Evolutionary conservation across 768 basidiomycete genomes (phyloP).

Genomic region (Punctularia strigosozonata): DNA sequence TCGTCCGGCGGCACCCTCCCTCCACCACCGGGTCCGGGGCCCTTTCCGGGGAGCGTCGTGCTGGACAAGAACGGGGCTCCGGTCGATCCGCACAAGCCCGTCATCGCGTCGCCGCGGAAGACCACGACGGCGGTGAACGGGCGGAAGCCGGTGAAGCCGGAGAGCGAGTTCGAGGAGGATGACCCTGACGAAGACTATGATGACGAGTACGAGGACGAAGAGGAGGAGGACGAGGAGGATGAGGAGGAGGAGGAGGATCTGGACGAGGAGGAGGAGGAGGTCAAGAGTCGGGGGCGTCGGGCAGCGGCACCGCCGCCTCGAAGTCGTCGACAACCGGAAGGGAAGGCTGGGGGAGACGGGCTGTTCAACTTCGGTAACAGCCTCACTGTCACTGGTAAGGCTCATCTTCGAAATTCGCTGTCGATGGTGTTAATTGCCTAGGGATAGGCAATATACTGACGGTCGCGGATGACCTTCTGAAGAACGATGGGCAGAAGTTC

Average conservation of each 20-base stretch:
- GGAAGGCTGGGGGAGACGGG: constrained; percentile 47
- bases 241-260: constrained; percentile 66
- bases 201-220: constrained; percentile 45
- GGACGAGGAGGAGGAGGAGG: constrained; percentile 29
- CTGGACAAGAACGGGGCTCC: constrained; percentile 84
- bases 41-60: constrained; percentile 97
- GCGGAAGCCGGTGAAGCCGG: constrained; percentile 36
- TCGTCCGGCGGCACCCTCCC: constrained; percentile 81
- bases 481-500: constrained; percentile 98
- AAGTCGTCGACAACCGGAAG: constrained; percentile 15
- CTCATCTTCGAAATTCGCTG: constrained; percentile 7
- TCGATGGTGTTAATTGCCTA: constrained; percentile 19
- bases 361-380: constrained; percentile 72
- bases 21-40: constrained; percentile 91
- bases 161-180: constrained; percentile 58
- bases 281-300: constrained; percentile 14
- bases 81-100: constrained; percentile 27
- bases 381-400: constrained; percentile 72
- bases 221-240: constrained; percentile 50
- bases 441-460: constrained; percentile 92
- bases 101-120: constrained; percentile 11
- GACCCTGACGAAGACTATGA: constrained; percentile 44
- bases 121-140: constrained; percentile 18
- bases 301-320: constrained; percentile 10
- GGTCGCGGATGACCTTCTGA: constrained; percentile 95